Conservation (phyloP, 441 rosid genomes). For the Melastoma candidum region DNA sequence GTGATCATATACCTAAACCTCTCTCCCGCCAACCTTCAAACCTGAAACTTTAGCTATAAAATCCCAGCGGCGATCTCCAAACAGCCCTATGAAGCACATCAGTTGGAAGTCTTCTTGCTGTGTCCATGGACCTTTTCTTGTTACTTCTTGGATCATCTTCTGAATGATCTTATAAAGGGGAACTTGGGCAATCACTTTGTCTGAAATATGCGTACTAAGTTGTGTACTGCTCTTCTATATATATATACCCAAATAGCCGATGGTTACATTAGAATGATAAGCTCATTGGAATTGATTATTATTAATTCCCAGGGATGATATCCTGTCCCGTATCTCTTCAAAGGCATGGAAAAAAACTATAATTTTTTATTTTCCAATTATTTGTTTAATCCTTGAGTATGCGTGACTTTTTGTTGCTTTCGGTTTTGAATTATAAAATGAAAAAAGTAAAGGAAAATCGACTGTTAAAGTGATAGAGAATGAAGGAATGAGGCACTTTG, state of each 20-base stretch:
- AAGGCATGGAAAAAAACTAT: conserved; percentile 20
- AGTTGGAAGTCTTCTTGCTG: conserved; percentile 84
- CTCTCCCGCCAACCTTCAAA: conserved; percentile 99
- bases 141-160: conserved; percentile 50
- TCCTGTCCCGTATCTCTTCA: conserved; percentile 14
- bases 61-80: conserved; percentile 99
- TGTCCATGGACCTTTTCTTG: conserved; percentile 94
- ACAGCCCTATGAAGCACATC: conserved; percentile 72
- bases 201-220: too few relatives aligned
- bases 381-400: conserved; percentile 33
- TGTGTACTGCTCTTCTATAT: too few relatives aligned
- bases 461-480: too few relatives aligned
- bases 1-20: conserved; percentile 54
- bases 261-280: too few relatives aligned
- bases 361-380: conserved; percentile 8
- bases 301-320: too few relatives aligned
- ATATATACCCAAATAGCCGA: too few relatives aligned
- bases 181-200: too few relatives aligned
- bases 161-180: conserved; percentile 9
- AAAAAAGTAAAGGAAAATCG: too few relatives aligned
- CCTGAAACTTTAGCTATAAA: conserved; percentile 99
- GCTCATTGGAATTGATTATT: too few relatives aligned
- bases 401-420: conserved; percentile 33
- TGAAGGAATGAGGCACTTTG: too few relatives aligned
- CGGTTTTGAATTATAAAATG: too few relatives aligned